Evolutionary conservation across 169 alveolate species (phyloP), one percentile per base, ranked within the genome.

Genomic region (Babesia sp.): DNA sequence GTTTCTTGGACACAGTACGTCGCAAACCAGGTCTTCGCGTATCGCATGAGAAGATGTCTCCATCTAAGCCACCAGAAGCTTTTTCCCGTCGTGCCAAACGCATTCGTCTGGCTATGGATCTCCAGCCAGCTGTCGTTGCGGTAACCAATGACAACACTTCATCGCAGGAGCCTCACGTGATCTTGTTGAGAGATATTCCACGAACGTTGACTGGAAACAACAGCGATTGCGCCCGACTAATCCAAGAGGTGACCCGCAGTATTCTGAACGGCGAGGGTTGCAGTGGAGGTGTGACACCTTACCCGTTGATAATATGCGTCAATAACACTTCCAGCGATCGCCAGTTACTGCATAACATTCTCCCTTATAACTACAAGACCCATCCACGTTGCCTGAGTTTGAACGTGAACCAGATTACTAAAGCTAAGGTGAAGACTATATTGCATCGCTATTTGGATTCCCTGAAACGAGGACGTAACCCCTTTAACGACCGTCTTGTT

Each of bases 221-320:
- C 50, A 18, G 59, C 34, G 53, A 20, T 11, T 46, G 36, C 34
- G 29, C 42, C 18, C 61, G 57, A 11, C 61, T 59, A 20, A 44
- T 79, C 1, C 87, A 70, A 53, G 58, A 63, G 26, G 12, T 79
- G n/a, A 24, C 63, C 3, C 54, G 42, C 41, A 57, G 44, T 37
- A 66, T 79, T 34, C 3, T 79, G 54, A 56, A 69, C 14, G 83
- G 83, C 26, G 58, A 60, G 28, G 55, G 54, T 1, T 33, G 34
- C n/a, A 12, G 3, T 14, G 45, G 45, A 9, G 87, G 59, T 26
- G 33, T 34, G 12, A 44, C 72, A 8, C 28, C 34, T 14, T 70
- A 70, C 51, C 87, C 87, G 3, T 44, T 79, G 77, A 41, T 79
- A 29, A 70, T 79, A 5, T 70, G 77, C 36, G 72, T 71, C 36